Evolutionary conservation across 163 green algal species (phyloP).

Genomic region (Chlorella variabilis): DNA sequence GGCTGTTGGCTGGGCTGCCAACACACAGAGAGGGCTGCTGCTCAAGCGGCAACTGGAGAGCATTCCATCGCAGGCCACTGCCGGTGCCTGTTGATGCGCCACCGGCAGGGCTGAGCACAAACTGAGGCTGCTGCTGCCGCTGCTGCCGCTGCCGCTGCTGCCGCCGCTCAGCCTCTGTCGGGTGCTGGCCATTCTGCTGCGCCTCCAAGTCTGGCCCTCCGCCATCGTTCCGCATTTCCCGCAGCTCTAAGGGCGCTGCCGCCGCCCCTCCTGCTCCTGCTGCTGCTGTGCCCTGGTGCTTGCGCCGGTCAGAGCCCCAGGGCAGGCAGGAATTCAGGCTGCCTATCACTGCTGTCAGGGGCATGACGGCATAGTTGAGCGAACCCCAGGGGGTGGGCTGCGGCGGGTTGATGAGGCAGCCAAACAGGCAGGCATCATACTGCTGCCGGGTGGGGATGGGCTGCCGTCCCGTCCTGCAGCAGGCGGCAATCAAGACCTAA

Average conservation of each 20-base stretch:
- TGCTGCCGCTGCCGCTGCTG: neutral
- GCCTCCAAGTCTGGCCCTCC: too few relatives aligned
- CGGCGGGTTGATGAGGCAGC: slow-evolving; percentile 12
- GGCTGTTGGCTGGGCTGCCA: neutral
- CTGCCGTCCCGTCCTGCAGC: slow-evolving; percentile 50
- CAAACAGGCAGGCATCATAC: slow-evolving; percentile 52
- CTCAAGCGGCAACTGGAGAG: neutral
- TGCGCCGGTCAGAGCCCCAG: neutral
- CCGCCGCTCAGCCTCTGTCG: neutral
- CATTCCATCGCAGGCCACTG: too few relatives aligned
- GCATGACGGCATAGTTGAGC: neutral
- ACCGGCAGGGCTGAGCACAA: too few relatives aligned
- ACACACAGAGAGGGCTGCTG: too few relatives aligned
- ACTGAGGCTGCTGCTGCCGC: neutral
- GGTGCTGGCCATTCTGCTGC: neutral
- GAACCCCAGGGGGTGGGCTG: slow-evolving; percentile 7
- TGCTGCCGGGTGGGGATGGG: slow-evolving; percentile 9
- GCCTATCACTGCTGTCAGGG: neutral
- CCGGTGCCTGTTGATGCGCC: too few relatives aligned
- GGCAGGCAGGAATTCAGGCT: slow-evolving; percentile 10
- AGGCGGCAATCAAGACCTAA: too few relatives aligned
- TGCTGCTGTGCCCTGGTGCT: neutral
- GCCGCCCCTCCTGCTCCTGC: neutral
- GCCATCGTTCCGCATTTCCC: too few relatives aligned
- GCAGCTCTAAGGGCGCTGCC: too few relatives aligned